These are phyloP conservation scores for Scytalidium lignicola DNA, from an alignment of 2,329 filamentous ascomycete genomes.

Conservation along the genomic window DNA sequence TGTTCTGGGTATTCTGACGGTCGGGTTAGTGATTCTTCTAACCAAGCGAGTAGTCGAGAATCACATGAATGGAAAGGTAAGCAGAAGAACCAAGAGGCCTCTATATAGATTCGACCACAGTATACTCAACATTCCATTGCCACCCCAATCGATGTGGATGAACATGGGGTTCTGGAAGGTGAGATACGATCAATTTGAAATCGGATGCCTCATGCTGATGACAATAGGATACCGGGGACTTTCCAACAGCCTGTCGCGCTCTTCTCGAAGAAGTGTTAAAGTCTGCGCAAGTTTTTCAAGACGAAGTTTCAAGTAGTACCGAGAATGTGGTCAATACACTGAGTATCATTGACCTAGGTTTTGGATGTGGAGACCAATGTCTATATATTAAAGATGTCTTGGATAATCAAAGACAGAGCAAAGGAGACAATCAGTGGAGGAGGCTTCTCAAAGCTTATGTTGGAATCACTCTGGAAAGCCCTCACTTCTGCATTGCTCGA, in stretches of 20 bases:
- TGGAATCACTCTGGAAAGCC: constrained; percentile 5
- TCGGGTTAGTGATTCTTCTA: constrained; percentile 3
- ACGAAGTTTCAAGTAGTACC: background rate
- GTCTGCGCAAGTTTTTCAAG: constrained; percentile 5
- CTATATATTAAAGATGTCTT: constrained; percentile 5
- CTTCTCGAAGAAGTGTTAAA: constrained; percentile 10
- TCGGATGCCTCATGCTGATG: constrained; percentile 1
- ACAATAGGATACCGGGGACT: constrained; percentile 5
- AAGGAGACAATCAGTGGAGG: background rate
- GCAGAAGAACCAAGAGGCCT: background rate
- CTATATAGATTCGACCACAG: constrained; percentile 11
- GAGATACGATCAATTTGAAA: background rate
- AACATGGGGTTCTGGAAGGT: constrained; percentile 13
- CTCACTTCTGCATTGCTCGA: constrained; percentile 8
- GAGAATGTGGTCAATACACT: background rate
- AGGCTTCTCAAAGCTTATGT: constrained; percentile 6
- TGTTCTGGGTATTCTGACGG: constrained; percentile 1
- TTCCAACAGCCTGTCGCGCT: constrained; percentile 8
- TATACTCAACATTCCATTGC: constrained; percentile 8
- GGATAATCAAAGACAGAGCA: background rate
- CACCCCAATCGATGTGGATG: constrained; percentile 11
- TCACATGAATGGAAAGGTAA: constrained; percentile 1
- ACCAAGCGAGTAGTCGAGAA: constrained; percentile 1
- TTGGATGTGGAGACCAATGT: constrained; percentile 11
- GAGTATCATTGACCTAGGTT: constrained; percentile 11